Evolutionary conservation across 2,329 filamentous ascomycete species (phyloP).

Genomic region (Aspergillus sp.): DNA sequence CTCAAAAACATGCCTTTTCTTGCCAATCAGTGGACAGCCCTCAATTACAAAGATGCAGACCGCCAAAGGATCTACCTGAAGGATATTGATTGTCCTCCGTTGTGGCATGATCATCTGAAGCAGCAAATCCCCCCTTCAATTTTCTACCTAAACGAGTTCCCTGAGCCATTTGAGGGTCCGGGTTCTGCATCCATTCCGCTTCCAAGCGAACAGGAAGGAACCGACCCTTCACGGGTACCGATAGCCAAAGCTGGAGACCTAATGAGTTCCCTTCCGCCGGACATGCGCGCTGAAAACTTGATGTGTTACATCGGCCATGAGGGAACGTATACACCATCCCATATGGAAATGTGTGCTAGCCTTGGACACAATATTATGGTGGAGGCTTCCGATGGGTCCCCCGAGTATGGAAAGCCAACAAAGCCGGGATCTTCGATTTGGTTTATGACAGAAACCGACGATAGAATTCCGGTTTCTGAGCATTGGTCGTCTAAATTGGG

Average conservation of each 20-base stretch:
- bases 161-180: constrained; percentile 49
- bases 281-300: constrained; percentile 89
- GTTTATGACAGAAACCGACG: constrained; percentile 98
- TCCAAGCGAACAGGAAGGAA: constrained; percentile 32
- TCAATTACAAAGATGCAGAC: constrained; percentile 68
- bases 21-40: constrained; percentile 68
- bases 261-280: constrained; percentile 80
- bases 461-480: constrained; percentile 80
- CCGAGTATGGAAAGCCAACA: constrained; percentile 60
- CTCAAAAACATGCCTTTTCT: constrained; percentile 77
- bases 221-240: constrained; percentile 43
- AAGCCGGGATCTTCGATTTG: constrained; percentile 84
- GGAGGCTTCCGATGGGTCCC: constrained; percentile 61
- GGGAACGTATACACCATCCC: constrained; percentile 89
- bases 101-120: constrained; percentile 75
- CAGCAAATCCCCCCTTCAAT: constrained; percentile 71
- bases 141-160: constrained; percentile 82
- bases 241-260: constrained; percentile 74
- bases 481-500: constrained; percentile 90
- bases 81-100: constrained; percentile 85
- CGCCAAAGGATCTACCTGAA: constrained; percentile 89
- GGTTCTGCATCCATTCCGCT: constrained; percentile 42
- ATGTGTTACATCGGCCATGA: constrained; percentile 99
- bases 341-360: constrained; percentile 95
- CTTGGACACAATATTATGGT: constrained; percentile 98